A percentile compares a stretch with the other conserved stretches of the same genome.
These are phyloP conservation scores for Zostera marina DNA, from an alignment of 116 monocot species.

Conservation along the genomic window DNA sequence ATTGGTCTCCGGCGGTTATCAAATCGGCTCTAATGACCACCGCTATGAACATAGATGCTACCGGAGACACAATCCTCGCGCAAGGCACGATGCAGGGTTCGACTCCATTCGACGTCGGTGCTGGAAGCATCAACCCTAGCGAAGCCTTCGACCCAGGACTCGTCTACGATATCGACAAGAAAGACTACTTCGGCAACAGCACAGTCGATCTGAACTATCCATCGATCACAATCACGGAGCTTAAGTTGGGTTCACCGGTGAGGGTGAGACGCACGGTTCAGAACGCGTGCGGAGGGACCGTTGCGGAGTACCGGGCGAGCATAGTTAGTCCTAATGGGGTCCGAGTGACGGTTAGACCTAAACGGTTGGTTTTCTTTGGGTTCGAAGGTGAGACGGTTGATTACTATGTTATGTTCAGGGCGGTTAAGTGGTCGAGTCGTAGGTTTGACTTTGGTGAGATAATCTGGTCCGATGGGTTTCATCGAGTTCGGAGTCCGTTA, in stretches of 20 bases:
- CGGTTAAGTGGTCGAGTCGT: constrained; percentile 21
- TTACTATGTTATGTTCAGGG: constrained; percentile 25
- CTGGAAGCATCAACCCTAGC: constrained; percentile 44
- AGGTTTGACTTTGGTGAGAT: constrained; percentile 63
- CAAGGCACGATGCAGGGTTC: constrained; percentile 38
- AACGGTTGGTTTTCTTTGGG: constrained; percentile 20
- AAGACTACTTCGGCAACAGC: constrained; percentile 24
- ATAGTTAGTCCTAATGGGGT: constrained; percentile 37
- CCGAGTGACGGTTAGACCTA: constrained; percentile 23
- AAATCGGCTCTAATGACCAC: constrained; percentile 69
- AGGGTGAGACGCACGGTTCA: constrained; percentile 20
- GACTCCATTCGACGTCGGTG: constrained; percentile 30
- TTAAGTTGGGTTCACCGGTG: constrained; percentile 10
- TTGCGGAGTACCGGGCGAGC: constrained; percentile 18
- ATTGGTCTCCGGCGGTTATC: constrained; percentile 58
- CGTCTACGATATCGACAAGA: constrained; percentile 33
- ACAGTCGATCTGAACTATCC: constrained; percentile 53
- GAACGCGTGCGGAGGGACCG: constrained; percentile 16
- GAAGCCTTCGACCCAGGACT: constrained; percentile 48
- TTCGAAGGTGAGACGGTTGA: constrained; percentile 6
- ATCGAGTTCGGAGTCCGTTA: constrained; percentile 41
- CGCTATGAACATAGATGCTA: constrained; percentile 16
- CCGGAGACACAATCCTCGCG: constrained; percentile 30
- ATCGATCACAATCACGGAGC: constrained; percentile 37
- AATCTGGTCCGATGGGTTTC: constrained; percentile 45